Base-by-base conservation (phyloP, 129 eudicot genomes). In the Escallonia rubra region DNA sequence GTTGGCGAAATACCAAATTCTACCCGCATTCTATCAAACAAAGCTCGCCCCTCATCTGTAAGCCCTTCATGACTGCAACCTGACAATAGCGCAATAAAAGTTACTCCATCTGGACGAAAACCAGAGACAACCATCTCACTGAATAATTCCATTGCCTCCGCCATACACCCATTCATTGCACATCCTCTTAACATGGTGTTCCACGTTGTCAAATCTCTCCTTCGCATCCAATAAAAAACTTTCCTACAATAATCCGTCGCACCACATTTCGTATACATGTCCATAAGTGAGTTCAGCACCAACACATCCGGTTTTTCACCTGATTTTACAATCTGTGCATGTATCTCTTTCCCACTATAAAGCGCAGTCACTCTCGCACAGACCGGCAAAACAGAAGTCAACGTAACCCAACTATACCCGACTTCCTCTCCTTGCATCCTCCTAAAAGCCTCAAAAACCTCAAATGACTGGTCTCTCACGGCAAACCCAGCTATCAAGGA, bases 191-290 rank as follows among this genome's bases (percentile, higher is more conserved):
- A 62, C 71, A 80, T 44, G 1, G 82, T 76, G 42, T 76, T 76
- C 76, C 76, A 76, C 1, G 79, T 68, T n/a, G 76, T 76, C 43
- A 74, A n/a, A 66, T 79, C 86, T 65, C 54, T 81, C 45, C n/a
- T 51, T 11, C 34, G 41, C 81, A 81, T 81, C 42, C 44, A 57
- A 62, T 65, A 41, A 40, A 81, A 81, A 73, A 76, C 74, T 72
- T 63, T 76, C 61, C 66, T 58, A 63, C 86, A 67, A 50, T 76
- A 72, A 58, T 41, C 78, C 65, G 68, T 53, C 23, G 23, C 72
- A 47, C 80, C 86, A 70, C 86, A 74, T 70, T 77, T 82, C 2
- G 80, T 75, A 46, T 82, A 77, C 80, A 77, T 77, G 67, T 82
- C 86, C 63, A 82, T 41, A 45, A 77, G 74, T 5, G 82, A 70